phyloP scores from a whole-genome alignment of 169 alveolate species.

The Eimeria praecox region DNA sequence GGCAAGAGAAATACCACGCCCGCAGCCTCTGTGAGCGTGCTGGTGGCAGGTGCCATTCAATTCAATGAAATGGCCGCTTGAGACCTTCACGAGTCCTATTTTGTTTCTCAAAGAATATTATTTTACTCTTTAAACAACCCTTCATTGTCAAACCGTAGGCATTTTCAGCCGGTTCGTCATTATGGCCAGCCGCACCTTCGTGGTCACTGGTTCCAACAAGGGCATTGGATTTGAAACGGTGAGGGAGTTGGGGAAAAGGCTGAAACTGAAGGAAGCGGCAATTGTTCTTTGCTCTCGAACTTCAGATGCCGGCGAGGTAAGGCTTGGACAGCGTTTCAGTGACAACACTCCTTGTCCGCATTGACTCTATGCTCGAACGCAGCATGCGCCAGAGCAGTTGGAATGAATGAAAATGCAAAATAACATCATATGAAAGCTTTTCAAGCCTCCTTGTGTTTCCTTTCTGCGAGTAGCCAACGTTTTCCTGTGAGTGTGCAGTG shows the following conservation, averaged over 20 bases:
- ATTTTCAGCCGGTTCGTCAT: not conserved
- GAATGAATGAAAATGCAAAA: not conserved
- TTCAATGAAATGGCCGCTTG: not conserved
- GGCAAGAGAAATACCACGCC: too few species aligned
- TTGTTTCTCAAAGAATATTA: not conserved
- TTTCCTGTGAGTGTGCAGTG: too few species aligned
- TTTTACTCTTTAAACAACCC: not conserved
- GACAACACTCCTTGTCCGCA: not conserved
- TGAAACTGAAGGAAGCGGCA: not conserved
- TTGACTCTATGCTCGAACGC: not conserved
- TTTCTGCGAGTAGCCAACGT: not conserved
- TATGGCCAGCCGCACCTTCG: conserved; percentile 30
- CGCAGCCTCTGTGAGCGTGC: not conserved
- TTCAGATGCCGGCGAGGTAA: conserved; percentile 49
- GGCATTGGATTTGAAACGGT: conserved; percentile 71
- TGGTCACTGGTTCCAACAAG: conserved; percentile 76
- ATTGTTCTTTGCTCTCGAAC: conserved; percentile 50
- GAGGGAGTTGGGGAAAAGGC: conserved; percentile 44
- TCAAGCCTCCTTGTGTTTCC: not conserved
- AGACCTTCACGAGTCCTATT: not conserved
- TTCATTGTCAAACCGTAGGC: not conserved
- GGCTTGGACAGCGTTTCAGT: not conserved
- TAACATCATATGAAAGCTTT: too few species aligned
- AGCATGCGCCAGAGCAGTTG: not conserved
- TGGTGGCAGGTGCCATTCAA: not conserved